Conservation (phyloP, 2,329 filamentous ascomycete species). For the Fusarium ramigenum region DNA sequence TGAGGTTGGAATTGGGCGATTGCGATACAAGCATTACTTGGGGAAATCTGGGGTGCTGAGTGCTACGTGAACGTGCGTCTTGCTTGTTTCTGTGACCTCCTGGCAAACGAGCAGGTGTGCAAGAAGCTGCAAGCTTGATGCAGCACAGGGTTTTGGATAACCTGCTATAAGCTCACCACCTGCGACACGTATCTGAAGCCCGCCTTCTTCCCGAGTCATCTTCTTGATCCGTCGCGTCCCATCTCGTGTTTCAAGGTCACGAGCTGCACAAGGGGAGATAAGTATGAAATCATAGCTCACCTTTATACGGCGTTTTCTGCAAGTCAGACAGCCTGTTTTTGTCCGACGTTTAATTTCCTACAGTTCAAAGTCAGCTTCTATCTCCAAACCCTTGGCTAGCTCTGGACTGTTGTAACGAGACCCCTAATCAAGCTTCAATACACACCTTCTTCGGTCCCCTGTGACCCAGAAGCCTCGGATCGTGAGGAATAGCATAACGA, state of each 20-base stretch:
- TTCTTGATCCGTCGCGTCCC: conserved; percentile 19
- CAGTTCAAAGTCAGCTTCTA: conserved; percentile 23
- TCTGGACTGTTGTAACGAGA: not conserved
- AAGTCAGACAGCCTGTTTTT: conserved; percentile 71
- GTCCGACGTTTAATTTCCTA: conserved; percentile 72
- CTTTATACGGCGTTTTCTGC: conserved; percentile 70
- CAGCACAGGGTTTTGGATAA: conserved; percentile 25
- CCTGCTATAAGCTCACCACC: conserved; percentile 21
- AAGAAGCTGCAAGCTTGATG: conserved; percentile 30
- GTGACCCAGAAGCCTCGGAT: conserved; percentile 58
- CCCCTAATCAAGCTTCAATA: conserved; percentile 28
- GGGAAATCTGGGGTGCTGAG: conserved; percentile 26
- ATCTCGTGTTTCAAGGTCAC: conserved; percentile 8
- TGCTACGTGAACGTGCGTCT: conserved; percentile 38
- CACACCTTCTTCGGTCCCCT: conserved; percentile 67
- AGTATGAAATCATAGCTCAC: conserved; percentile 52
- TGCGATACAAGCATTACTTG: conserved; percentile 31
- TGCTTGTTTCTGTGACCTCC: conserved; percentile 34
- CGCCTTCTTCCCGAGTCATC: conserved; percentile 16
- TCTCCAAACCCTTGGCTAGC: not conserved
- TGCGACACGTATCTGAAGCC: conserved; percentile 15
- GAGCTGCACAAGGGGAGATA: conserved; percentile 15
- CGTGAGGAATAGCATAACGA: conserved; percentile 59
- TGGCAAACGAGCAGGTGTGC: conserved; percentile 30
- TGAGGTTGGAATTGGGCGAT: conserved; percentile 4